phyloP scores from a whole-genome alignment of 768 basidiomycete genomes.

The Pleurotus giganteus region DNA sequence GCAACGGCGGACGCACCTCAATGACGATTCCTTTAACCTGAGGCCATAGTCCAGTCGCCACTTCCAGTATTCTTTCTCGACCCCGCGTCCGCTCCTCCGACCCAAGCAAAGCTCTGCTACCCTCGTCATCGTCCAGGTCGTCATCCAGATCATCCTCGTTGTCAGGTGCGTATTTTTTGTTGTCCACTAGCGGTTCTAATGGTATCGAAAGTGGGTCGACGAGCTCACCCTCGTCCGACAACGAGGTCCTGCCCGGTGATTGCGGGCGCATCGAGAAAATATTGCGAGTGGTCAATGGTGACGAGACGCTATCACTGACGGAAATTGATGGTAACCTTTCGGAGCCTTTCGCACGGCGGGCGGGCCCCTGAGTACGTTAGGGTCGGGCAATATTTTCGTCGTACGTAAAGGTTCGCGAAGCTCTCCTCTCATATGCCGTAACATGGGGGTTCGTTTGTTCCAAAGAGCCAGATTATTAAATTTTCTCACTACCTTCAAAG shows the following conservation, averaged over 20 bases:
- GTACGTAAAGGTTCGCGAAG: no score
- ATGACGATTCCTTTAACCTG: conserved; percentile 63
- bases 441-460: no score
- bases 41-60: conserved; percentile 38
- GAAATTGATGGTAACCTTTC: no score
- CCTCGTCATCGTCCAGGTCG: conserved; percentile 39
- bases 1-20: conserved; percentile 49
- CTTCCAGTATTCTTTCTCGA: conserved; percentile 14
- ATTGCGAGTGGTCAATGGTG: no score
- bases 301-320: no score
- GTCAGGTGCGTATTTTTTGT: conserved; percentile 17
- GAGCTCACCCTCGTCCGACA: conserved; percentile 3
- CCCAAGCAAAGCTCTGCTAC: conserved; percentile 43
- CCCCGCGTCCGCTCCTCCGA: conserved; percentile 25
- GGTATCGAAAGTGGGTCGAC: not conserved
- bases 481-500: no score
- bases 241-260: not conserved
- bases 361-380: no score
- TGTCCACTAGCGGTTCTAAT: conserved; percentile 11
- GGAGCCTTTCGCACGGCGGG: no score
- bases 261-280: conserved; percentile 1
- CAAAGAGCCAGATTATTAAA: no score
- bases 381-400: no score
- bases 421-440: no score
- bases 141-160: conserved; percentile 16